Percentiles rank a stretch among this genome's conserved stretches.
Evolutionary conservation across 140 eudicot species (phyloP).

Genomic region (Oenanthe javanica): DNA sequence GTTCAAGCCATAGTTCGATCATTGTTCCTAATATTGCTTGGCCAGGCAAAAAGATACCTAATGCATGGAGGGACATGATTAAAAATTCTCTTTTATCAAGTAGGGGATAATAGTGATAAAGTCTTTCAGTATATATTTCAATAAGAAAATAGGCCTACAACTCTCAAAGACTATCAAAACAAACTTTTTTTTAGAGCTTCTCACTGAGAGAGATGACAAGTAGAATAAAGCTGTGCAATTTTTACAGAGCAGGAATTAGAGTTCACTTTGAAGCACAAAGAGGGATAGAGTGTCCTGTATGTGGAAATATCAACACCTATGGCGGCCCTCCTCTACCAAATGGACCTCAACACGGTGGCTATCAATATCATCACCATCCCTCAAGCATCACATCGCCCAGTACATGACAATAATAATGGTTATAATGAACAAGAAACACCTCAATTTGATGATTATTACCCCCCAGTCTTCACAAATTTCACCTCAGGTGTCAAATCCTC

Average conservation of each 20-base stretch:
- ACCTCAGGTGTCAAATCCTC: too few relatives aligned
- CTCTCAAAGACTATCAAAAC: neutral
- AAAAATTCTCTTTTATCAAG: neutral
- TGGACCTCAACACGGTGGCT: slow-evolving; percentile 2
- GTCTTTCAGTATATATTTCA: neutral
- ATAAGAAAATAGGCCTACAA: neutral
- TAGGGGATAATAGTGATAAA: neutral
- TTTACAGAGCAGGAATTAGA: slow-evolving; percentile 18
- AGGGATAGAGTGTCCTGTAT: slow-evolving; percentile 21
- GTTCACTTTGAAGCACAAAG: slow-evolving; percentile 32
- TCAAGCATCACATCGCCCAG: neutral
- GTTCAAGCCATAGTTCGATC: neutral
- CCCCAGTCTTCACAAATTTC: too few relatives aligned
- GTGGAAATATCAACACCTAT: slow-evolving; percentile 14
- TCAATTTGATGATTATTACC: neutral
- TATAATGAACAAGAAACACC: neutral
- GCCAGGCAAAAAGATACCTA: neutral
- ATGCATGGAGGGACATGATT: neutral
- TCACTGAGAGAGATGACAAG: slow-evolving; percentile 17
- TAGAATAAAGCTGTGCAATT: slow-evolving; percentile 23
- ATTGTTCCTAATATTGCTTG: neutral
- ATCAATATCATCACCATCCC: neutral
- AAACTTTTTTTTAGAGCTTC: slow-evolving; percentile 1
- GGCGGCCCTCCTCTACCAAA: neutral
- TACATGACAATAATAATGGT: neutral